phyloP scores from a whole-genome alignment of 106 monocot genomes.

The Dendrobium huoshanense region DNA sequence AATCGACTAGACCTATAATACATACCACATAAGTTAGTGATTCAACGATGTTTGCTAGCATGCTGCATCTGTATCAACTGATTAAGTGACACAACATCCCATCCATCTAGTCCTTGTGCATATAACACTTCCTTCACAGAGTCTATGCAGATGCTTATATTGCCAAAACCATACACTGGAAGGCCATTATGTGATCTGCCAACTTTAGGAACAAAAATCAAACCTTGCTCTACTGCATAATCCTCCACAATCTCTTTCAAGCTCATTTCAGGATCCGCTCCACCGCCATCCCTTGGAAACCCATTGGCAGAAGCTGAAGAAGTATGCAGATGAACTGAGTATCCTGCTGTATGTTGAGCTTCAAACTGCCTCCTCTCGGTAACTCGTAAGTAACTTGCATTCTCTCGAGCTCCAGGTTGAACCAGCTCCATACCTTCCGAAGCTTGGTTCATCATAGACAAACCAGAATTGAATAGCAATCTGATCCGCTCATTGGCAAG shows the following conservation, averaged over 20 bases:
- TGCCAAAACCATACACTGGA: conserved; percentile 90
- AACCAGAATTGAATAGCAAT: conserved; percentile 37
- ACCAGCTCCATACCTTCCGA: conserved; percentile 70
- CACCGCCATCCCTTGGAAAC: conserved; percentile 22
- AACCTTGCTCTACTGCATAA: conserved; percentile 68
- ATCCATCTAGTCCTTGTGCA: conserved; percentile 68
- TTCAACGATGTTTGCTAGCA: conserved; percentile 17
- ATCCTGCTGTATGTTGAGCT: conserved; percentile 43
- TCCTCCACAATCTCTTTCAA: conserved; percentile 77
- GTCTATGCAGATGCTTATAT: conserved; percentile 72
- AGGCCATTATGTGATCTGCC: conserved; percentile 73
- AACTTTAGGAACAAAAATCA: conserved; percentile 72
- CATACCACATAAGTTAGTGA: conserved; percentile 2
- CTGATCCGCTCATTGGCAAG: conserved; percentile 77
- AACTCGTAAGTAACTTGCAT: conserved; percentile 57
- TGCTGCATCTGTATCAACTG: conserved; percentile 82
- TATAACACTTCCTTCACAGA: conserved; percentile 61
- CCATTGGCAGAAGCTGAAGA: conserved; percentile 21
- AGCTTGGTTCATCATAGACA: conserved; percentile 95
- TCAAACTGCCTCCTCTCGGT: conserved; percentile 84
- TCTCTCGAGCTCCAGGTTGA: conserved; percentile 69
- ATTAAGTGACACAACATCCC: conserved; percentile 58
- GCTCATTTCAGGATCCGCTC: conserved; percentile 36
- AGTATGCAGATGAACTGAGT: conserved; percentile 25
- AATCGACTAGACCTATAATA: not conserved